A percentile compares a stretch with the other conserved stretches of the same genome.
These are phyloP conservation scores for Reticulascus tulasneorum DNA, from an alignment of 2,329 filamentous ascomycete species.

Conservation along the genomic window DNA sequence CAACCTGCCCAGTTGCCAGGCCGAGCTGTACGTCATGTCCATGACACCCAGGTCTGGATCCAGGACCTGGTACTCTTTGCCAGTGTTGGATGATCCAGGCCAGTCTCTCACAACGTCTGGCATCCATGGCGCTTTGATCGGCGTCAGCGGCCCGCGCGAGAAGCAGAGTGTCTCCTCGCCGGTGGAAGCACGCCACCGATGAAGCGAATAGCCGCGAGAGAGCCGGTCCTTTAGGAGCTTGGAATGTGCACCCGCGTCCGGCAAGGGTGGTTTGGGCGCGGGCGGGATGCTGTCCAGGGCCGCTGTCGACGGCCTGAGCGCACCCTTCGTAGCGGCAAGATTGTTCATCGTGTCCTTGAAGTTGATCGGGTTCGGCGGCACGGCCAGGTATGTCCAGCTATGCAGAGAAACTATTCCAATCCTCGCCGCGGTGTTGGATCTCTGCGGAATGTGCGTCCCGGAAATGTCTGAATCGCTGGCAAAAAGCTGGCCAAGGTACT, in stretches of 20 bases:
- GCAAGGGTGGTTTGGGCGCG: background rate
- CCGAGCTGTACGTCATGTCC: slow-evolving; percentile 38
- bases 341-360: slow-evolving; percentile 25
- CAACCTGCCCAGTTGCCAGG: slow-evolving; percentile 38
- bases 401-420: slow-evolving; percentile 29
- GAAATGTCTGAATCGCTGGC: background rate
- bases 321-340: slow-evolving; percentile 12
- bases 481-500: slow-evolving; percentile 23
- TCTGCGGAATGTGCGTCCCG: background rate
- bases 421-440: background rate
- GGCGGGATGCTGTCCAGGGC: background rate
- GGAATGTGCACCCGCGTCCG: no score
- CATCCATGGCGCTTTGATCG: slow-evolving; percentile 17
- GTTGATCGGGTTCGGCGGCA: slow-evolving; percentile 29
- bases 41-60: slow-evolving; percentile 34
- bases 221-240: slow-evolving; percentile 16
- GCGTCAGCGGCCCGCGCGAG: slow-evolving; percentile 32
- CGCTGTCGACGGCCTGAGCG: background rate
- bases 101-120: background rate
- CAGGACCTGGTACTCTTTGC: slow-evolving; percentile 32
- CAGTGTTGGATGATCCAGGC: slow-evolving; percentile 24
- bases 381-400: slow-evolving; percentile 35
- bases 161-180: slow-evolving; percentile 36
- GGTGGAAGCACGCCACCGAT: slow-evolving; percentile 27
- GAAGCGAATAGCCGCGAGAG: slow-evolving; percentile 34